phyloP scores from a whole-genome alignment of 2,329 filamentous ascomycete species.

The Scleromitrula shiraiana region DNA sequence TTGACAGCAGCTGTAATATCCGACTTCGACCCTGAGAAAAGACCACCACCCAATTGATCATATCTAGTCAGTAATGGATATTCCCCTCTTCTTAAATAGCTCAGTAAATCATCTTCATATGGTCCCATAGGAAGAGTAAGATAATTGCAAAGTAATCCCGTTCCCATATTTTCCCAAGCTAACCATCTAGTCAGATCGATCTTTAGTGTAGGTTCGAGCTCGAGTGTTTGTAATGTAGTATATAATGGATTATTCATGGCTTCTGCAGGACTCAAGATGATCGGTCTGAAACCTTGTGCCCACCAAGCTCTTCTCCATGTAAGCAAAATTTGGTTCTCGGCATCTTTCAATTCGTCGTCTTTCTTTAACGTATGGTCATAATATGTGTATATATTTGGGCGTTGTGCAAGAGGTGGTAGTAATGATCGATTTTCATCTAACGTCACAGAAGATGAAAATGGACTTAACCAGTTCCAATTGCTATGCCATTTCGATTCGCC shows the following conservation, averaged over 20 bases:
- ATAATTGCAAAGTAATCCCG: conserved; percentile 71
- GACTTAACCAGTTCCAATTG: conserved; percentile 83
- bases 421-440: conserved; percentile 78
- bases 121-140: conserved; percentile 78
- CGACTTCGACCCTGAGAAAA: conserved; percentile 63
- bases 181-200: conserved; percentile 75
- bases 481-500: conserved; percentile 78
- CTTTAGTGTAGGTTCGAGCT: conserved; percentile 55
- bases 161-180: conserved; percentile 87
- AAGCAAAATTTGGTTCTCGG: conserved; percentile 71
- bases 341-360: conserved; percentile 55
- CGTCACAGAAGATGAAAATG: conserved; percentile 74
- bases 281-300: conserved; percentile 82
- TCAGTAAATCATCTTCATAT: conserved; percentile 63
- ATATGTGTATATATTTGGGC: conserved; percentile 81
- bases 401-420: conserved; percentile 64
- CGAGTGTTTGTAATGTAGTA: conserved; percentile 54
- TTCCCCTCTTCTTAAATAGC: conserved; percentile 66
- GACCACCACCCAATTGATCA: conserved; percentile 58
- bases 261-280: conserved; percentile 72
- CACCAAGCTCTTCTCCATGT: conserved; percentile 93
- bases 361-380: conserved; percentile 64
- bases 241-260: conserved; percentile 79
- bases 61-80: conserved; percentile 69
- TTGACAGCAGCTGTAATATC: conserved; percentile 57